Percentiles rank a stretch among this genome's conserved stretches.
These are phyloP conservation scores for Candida gigantensis DNA, from an alignment of 1,139 yeast genomes.

Conservation along the genomic window DNA sequence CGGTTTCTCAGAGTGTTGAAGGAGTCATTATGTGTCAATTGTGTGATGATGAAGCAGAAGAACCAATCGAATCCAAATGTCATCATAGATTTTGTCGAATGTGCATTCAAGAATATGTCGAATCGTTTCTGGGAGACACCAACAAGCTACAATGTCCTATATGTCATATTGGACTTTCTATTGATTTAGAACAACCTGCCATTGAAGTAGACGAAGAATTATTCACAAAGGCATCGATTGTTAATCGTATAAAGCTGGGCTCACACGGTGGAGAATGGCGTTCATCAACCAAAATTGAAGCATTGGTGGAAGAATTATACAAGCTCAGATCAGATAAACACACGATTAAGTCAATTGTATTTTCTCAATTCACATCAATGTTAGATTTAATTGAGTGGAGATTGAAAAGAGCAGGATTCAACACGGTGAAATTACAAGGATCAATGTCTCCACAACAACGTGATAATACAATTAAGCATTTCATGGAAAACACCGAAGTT, in stretches of 20 bases:
- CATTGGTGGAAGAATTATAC: slow-evolving; percentile 88
- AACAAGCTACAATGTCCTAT: slow-evolving; percentile 83
- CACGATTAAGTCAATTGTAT: slow-evolving; percentile 92
- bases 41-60: slow-evolving; percentile 98
- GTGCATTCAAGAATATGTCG: slow-evolving; percentile 87
- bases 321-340: slow-evolving; percentile 80
- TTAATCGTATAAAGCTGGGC: slow-evolving; percentile 80
- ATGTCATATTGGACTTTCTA: slow-evolving; percentile 89
- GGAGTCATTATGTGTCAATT: slow-evolving; percentile 84
- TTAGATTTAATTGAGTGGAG: slow-evolving; percentile 95
- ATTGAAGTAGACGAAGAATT: slow-evolving; percentile 69
- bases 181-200: slow-evolving; percentile 87
- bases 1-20: slow-evolving; percentile 34
- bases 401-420: slow-evolving; percentile 87
- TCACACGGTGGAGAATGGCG: slow-evolving; percentile 78
- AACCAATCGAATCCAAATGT: slow-evolving; percentile 91
- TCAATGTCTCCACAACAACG: slow-evolving; percentile 96
- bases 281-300: slow-evolving; percentile 95
- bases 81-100: slow-evolving; percentile 91
- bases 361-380: slow-evolving; percentile 97
- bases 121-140: slow-evolving; percentile 68
- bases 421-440: slow-evolving; percentile 91
- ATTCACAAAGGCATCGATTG: slow-evolving; percentile 78
- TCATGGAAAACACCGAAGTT: slow-evolving; percentile 88
- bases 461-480: slow-evolving; percentile 84